Evolutionary conservation across 176 grass and related monocot species (phyloP).

Genomic region (Microstegium vimineum): DNA sequence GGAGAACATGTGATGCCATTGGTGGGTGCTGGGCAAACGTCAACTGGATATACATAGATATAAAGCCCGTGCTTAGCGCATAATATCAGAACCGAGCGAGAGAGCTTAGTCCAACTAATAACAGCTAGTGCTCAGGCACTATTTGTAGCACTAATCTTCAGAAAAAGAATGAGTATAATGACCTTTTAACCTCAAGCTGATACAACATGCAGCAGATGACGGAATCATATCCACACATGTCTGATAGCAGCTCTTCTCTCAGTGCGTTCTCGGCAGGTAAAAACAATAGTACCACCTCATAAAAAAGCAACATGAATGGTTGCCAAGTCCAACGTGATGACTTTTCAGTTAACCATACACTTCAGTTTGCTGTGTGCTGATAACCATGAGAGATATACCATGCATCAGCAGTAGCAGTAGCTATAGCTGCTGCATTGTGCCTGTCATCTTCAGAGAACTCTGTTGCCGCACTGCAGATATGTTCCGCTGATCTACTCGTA

Average conservation of each 20-base stretch:
- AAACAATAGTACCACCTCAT: neutral
- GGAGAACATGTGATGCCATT: constrained; percentile 18
- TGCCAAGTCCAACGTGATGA: neutral
- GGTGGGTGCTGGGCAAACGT: constrained; percentile 23
- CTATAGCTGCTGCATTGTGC: neutral
- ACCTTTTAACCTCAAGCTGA: neutral
- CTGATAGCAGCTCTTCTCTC: neutral
- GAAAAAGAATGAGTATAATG: neutral
- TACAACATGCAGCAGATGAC: constrained; percentile 1
- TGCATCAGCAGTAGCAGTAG: neutral
- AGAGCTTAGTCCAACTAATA: constrained; percentile 32
- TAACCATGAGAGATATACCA: neutral
- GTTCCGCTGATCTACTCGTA: neutral
- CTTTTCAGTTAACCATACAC: neutral
- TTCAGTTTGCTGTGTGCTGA: neutral
- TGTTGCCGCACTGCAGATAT: neutral
- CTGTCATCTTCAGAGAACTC: constrained; percentile 10
- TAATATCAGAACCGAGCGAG: constrained; percentile 14
- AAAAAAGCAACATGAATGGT: neutral
- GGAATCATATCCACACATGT: neutral
- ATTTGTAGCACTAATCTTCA: neutral
- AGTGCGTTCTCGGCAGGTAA: neutral
- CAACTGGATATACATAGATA: neutral
- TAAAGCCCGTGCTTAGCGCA: constrained; percentile 12
- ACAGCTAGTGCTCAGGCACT: neutral